phyloP scores from a whole-genome alignment of 805 yeast species.

The Pichia manshurica region DNA sequence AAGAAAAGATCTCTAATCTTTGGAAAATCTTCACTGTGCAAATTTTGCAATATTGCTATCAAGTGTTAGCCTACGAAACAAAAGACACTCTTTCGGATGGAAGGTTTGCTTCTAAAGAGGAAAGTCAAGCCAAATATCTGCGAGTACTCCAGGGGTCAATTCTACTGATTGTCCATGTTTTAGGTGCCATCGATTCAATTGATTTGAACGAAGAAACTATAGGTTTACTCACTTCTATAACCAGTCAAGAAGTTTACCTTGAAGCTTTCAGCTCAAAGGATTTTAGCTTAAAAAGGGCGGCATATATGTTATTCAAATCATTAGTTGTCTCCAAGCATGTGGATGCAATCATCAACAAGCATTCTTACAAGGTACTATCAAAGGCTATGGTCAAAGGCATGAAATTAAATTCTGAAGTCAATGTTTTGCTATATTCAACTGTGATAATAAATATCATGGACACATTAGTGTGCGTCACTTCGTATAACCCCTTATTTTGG shows the following conservation, averaged over 20 bases:
- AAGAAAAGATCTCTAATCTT: conserved; percentile 47
- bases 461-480: conserved; percentile 39
- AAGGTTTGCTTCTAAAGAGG: conserved; percentile 60
- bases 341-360: conserved; percentile 21
- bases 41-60: conserved; percentile 49
- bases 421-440: conserved; percentile 39
- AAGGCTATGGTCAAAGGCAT: conserved; percentile 41
- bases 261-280: conserved; percentile 35
- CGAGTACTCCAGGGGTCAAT: conserved; percentile 50
- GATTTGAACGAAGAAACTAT: conserved; percentile 19
- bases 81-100: conserved; percentile 68
- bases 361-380: conserved; percentile 35
- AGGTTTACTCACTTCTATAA: conserved; percentile 29
- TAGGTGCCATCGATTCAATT: conserved; percentile 10
- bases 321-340: conserved; percentile 20
- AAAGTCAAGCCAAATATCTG: conserved; percentile 56
- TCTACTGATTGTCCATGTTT: conserved; percentile 35
- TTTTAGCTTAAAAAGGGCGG: conserved; percentile 37
- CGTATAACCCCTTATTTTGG: conserved; percentile 50
- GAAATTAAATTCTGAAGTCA: conserved; percentile 30
- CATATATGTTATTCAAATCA: conserved; percentile 34
- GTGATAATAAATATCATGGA: conserved; percentile 45
- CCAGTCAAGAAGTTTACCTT: conserved; percentile 41
- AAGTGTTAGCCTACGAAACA: conserved; percentile 50
- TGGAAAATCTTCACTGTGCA: conserved; percentile 56